Evolutionary conservation across 768 basidiomycete genomes (phyloP).

Genomic region (Candolleomyces eurysporus): DNA sequence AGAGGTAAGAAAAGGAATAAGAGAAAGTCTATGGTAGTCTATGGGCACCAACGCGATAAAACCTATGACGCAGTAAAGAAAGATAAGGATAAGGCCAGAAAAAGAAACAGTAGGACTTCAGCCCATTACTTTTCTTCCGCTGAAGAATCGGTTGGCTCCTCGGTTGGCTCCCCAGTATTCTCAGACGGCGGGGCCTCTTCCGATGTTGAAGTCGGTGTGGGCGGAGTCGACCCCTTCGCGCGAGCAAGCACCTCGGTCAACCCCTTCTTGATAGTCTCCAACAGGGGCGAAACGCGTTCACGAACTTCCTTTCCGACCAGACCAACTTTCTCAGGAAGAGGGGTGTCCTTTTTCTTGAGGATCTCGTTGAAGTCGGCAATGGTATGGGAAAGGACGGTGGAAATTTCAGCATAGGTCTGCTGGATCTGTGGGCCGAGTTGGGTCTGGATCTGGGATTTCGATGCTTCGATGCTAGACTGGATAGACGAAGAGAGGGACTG

Average conservation of each 20-base stretch:
- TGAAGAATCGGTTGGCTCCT: not conserved
- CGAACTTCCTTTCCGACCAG: conserved; percentile 58
- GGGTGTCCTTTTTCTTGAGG: conserved; percentile 49
- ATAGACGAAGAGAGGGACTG: conserved; percentile 45
- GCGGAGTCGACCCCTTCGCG: conserved; percentile 10
- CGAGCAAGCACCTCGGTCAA: conserved; percentile 34
- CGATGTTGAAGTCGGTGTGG: not conserved
- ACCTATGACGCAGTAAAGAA: not conserved
- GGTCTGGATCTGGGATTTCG: conserved; percentile 35
- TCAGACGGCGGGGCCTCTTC: not conserved
- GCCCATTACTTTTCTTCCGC: not conserved
- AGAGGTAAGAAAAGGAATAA: not conserved
- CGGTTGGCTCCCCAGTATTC: not conserved
- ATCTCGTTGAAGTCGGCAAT: conserved; percentile 54
- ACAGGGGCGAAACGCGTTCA: conserved; percentile 57
- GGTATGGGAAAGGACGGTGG: conserved; percentile 40
- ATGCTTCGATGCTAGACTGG: conserved; percentile 32
- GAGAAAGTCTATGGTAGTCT: not conserved
- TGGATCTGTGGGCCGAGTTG: conserved; percentile 60
- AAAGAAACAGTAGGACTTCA: not conserved
- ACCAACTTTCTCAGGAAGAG: conserved; percentile 60
- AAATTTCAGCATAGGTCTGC: conserved; percentile 54
- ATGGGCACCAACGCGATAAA: not conserved
- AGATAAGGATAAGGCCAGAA: not conserved
- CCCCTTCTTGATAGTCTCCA: conserved; percentile 48